Conservation (phyloP, 805 yeast species). For the Ogataea parapolymorpha region DNA sequence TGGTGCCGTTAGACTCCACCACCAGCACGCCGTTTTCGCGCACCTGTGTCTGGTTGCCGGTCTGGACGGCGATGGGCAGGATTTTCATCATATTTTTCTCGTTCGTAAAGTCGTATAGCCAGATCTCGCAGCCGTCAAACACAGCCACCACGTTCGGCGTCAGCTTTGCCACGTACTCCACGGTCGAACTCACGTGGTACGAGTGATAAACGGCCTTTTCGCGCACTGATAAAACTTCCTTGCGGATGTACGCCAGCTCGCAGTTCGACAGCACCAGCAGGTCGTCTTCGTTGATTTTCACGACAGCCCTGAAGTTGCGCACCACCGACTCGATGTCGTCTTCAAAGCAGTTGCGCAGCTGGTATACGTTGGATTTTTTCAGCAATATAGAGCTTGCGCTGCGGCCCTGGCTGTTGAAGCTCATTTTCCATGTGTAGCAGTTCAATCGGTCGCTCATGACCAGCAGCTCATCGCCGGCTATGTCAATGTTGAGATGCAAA, state of each 20-base stretch:
- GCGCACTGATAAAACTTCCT: conserved; percentile 9
- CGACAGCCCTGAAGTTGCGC: conserved; percentile 25
- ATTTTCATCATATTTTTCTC: conserved; percentile 25
- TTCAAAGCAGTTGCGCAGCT: conserved; percentile 27
- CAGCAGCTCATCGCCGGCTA: conserved; percentile 26
- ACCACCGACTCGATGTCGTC: conserved; percentile 20
- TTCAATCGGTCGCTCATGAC: conserved; percentile 32
- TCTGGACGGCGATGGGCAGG: conserved; percentile 29
- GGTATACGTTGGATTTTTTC: conserved; percentile 26
- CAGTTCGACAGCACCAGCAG: conserved; percentile 29
- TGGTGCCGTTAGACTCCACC: conserved; percentile 30
- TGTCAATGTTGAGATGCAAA: conserved; percentile 29
- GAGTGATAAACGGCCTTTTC: conserved; percentile 24
- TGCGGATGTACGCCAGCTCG: conserved; percentile 29
- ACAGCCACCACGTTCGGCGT: conserved; percentile 25
- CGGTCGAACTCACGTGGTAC: conserved; percentile 22
- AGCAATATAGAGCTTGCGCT: conserved; percentile 12
- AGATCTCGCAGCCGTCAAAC: conserved; percentile 34
- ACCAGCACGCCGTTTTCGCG: conserved; percentile 2
- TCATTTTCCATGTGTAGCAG: conserved; percentile 34
- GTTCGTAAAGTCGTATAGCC: conserved; percentile 30
- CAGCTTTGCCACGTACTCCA: conserved; percentile 33
- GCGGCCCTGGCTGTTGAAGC: conserved; percentile 1
- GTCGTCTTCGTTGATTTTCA: conserved; percentile 30
- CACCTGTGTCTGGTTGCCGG: conserved; percentile 29